Evolutionary conservation across 345 rosid genomes (phyloP).

Genomic region (Eucalyptus regnans): DNA sequence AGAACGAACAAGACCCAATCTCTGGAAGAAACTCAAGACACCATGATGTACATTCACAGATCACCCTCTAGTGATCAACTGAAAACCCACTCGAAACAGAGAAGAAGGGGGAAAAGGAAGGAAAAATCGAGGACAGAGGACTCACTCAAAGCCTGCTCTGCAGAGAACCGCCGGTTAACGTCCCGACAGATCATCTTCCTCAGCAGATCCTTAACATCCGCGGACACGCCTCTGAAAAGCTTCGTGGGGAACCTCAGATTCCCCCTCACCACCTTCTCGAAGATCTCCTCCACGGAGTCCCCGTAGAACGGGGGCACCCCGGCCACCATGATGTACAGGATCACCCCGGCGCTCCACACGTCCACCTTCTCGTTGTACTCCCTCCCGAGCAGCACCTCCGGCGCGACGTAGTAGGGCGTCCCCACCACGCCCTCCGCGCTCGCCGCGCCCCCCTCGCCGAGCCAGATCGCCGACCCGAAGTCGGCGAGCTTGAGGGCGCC

Average conservation of each 20-base stretch:
- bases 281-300: conserved; percentile 56
- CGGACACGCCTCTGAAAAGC: conserved; percentile 39
- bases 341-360: conserved; percentile 85
- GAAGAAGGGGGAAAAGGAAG: background rate
- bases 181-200: conserved; percentile 81
- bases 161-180: conserved; percentile 57
- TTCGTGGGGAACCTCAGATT: conserved; percentile 64
- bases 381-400: conserved; percentile 70
- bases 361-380: conserved; percentile 76
- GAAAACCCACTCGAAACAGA: background rate
- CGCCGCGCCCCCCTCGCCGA: conserved; percentile 6
- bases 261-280: conserved; percentile 59
- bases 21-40: background rate
- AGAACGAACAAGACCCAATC: background rate
- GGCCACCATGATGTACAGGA: conserved; percentile 61
- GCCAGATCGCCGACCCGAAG: conserved; percentile 69
- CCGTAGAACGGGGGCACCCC: conserved; percentile 88
- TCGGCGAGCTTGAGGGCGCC: conserved; percentile 68
- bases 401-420: conserved; percentile 89
- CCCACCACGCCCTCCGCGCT: conserved; percentile 54
- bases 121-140: background rate
- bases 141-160: conserved; percentile 78
- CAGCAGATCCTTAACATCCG: conserved; percentile 56
- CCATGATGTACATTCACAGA: background rate
- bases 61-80: background rate